phyloP scores from a whole-genome alignment of 2,329 filamentous ascomycete genomes.

The Trichophyton benhamiae region DNA sequence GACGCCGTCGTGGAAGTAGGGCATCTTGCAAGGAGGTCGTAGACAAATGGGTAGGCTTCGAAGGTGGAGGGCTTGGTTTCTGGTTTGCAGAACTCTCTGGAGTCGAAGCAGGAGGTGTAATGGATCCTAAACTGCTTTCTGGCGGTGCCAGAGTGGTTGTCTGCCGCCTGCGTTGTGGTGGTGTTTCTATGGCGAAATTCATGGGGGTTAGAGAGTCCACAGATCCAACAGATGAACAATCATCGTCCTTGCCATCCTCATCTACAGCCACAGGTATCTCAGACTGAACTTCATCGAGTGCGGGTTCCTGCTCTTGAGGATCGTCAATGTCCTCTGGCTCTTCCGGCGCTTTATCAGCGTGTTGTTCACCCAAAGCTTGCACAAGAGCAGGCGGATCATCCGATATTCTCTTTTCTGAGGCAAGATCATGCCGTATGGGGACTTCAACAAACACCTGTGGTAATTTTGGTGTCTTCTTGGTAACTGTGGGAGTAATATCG shows the following conservation, averaged over 20 bases:
- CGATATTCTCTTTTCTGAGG: not conserved
- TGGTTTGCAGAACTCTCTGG: not conserved
- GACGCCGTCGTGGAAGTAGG: not conserved
- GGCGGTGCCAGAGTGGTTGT: not conserved
- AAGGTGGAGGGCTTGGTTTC: not conserved
- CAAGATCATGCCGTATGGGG: not conserved
- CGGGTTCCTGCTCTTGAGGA: constrained; percentile 11
- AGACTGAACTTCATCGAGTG: not conserved
- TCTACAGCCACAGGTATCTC: not conserved
- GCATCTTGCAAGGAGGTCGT: not conserved
- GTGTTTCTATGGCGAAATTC: not conserved
- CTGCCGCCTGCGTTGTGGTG: not conserved
- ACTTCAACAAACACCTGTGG: not conserved
- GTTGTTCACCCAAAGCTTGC: not conserved
- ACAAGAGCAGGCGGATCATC: not conserved
- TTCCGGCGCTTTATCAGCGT: not conserved
- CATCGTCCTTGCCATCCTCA: not conserved
- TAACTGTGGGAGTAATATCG: not conserved
- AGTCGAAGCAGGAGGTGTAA: constrained; percentile 1
- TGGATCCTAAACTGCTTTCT: not conserved
- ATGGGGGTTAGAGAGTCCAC: not conserved
- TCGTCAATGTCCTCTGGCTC: not conserved
- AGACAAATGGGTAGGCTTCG: not conserved
- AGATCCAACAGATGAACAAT: not conserved
- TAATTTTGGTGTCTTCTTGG: not conserved